Base-by-base conservation (phyloP, 2,329 filamentous ascomycete genomes). In the Epichloe festucae region DNA sequence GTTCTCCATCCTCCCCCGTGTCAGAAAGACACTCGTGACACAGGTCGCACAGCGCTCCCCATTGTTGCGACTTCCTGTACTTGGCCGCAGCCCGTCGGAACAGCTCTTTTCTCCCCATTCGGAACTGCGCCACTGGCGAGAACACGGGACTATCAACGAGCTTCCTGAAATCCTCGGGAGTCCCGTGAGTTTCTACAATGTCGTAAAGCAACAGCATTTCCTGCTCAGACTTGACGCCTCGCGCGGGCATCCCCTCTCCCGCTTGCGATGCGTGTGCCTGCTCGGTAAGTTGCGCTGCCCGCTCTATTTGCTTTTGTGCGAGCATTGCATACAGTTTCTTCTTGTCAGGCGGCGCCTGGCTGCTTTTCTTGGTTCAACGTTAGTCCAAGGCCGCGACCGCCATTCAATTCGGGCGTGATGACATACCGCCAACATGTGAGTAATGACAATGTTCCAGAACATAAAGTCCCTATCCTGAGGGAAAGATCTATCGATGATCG, bases 361-460 rank as follows among this genome's bases (percentile, higher is more conserved):
- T 59, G 57, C 71, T 76, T 42, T 63, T 69, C 74, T 77, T 17
- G 38, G 14, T 14, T 21, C 15, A n/a, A 3, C 21, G 38, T 53
- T 42, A 55, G 56, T 34, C n/a, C 17, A 21, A 8, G 5, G 42
- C 6, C 12, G 42, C 23, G 14, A 10, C 12, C 6, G 15, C 14
- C n/a, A 36, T 7, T 7, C n/a, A 2, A 17, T 15, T 1, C 7
- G 41, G 5, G 14, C 10, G 15, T n/a, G 7, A 4, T 36, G 44
- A 51, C 72, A 58, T 61, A 79, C 76, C 50, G 77, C 73, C 50
- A 79, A 68, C 35, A 79, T 58, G 54, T 76, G 73, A 0, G 75
- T 79, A 15, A 76, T 67, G 19, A 71, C 65, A 55, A 80, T 78
- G 54, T 75, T 79, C 70, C 72, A 77, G 54, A 78, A 79, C 61